Evolutionary conservation across 2,329 filamentous ascomycete species (phyloP).

Genomic region (Penicillium sp.): DNA sequence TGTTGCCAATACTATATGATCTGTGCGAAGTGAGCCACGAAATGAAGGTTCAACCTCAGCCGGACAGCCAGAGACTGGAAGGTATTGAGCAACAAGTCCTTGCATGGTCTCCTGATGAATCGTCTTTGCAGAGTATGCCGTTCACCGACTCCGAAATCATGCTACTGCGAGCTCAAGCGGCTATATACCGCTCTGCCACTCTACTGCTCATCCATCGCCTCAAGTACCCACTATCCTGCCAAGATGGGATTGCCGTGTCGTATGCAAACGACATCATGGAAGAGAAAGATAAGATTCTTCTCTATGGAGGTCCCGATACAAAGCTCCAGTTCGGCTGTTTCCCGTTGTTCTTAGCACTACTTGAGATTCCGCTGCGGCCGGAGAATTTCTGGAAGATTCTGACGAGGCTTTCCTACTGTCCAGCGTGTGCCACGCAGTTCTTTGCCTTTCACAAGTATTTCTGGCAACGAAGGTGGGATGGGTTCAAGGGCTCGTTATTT

Average conservation of each 20-base stretch:
- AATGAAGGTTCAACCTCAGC: slow-evolving; percentile 1
- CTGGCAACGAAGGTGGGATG: slow-evolving; percentile 9
- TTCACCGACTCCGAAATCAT: slow-evolving; percentile 6
- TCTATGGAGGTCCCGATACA: not conserved
- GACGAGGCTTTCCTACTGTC: slow-evolving; percentile 3
- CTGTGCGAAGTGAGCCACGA: slow-evolving; percentile 9
- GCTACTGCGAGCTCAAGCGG: not conserved
- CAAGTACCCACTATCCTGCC: not conserved
- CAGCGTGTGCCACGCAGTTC: slow-evolving; percentile 8
- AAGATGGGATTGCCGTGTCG: slow-evolving; percentile 7
- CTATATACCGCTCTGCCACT: slow-evolving; percentile 7
- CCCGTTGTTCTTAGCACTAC: slow-evolving; percentile 4
- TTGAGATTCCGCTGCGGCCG: slow-evolving; percentile 8
- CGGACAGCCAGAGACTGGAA: not conserved
- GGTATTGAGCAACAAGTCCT: not conserved
- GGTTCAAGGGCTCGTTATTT: slow-evolving; percentile 2
- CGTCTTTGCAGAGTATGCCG: not conserved
- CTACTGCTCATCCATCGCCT: slow-evolving; percentile 9
- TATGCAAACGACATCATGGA: slow-evolving; percentile 10
- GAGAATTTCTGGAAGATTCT: slow-evolving; percentile 3
- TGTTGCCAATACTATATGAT: slow-evolving; percentile 10
- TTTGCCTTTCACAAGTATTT: slow-evolving; percentile 10
- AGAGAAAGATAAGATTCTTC: slow-evolving; percentile 8
- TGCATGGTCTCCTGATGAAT: not conserved
- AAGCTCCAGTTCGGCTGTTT: slow-evolving; percentile 10